phyloP scores from a whole-genome alignment of 2,329 filamentous ascomycete species.

The Pseudocercospora vitis region DNA sequence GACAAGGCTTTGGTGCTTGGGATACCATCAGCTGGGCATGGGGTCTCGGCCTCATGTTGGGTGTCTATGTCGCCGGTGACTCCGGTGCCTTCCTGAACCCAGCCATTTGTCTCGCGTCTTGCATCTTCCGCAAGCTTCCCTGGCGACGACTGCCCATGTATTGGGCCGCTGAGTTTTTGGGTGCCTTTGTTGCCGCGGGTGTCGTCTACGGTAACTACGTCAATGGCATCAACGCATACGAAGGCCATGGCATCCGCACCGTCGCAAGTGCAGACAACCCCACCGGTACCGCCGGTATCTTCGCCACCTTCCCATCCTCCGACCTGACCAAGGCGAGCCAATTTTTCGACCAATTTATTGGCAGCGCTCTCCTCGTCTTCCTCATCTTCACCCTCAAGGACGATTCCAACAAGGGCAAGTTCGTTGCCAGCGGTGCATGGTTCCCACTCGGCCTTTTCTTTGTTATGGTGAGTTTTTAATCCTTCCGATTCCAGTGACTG shows the following conservation, averaged over 20 bases:
- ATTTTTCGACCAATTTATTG: slow-evolving; percentile 71
- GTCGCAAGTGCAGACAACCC: slow-evolving; percentile 58
- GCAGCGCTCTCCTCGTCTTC: slow-evolving; percentile 66
- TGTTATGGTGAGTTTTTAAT: slow-evolving; percentile 46
- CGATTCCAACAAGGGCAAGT: slow-evolving; percentile 44
- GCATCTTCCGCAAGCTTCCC: slow-evolving; percentile 66
- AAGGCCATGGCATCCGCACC: slow-evolving; percentile 59
- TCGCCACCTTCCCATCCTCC: slow-evolving; percentile 65
- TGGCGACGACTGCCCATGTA: slow-evolving; percentile 71
- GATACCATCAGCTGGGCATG: slow-evolving; percentile 48
- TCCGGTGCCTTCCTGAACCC: slow-evolving; percentile 53
- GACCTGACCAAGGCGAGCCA: slow-evolving; percentile 64
- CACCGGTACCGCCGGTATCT: slow-evolving; percentile 59
- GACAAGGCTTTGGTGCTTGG: slow-evolving; percentile 45
- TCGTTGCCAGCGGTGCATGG: slow-evolving; percentile 42
- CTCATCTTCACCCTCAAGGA: slow-evolving; percentile 68
- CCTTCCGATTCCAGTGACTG: background rate
- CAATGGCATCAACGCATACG: slow-evolving; percentile 59
- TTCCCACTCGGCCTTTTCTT: slow-evolving; percentile 64
- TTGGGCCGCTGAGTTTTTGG: slow-evolving; percentile 63
- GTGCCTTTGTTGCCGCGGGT: slow-evolving; percentile 60
- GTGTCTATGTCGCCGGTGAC: slow-evolving; percentile 46
- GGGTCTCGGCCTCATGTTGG: slow-evolving; percentile 66
- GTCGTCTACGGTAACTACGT: slow-evolving; percentile 51
- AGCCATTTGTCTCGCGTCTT: slow-evolving; percentile 68